These are phyloP conservation scores for Lactarius sanguifluus DNA, from an alignment of 768 basidiomycete species.

Conservation along the genomic window DNA sequence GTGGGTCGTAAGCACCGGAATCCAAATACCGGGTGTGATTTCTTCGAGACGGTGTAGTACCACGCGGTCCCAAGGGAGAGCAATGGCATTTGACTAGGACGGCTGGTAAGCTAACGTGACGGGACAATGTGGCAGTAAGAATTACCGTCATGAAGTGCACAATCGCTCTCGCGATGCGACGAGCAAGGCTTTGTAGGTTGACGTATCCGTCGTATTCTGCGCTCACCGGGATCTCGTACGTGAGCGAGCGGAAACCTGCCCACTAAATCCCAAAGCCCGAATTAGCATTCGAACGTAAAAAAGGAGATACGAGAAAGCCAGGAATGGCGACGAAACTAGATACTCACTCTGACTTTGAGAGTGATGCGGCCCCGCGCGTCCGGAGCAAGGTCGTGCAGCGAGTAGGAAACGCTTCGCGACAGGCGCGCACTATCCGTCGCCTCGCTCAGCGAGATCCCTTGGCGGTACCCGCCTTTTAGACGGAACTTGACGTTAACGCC, in stretches of 20 bases:
- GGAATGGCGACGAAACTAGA: neutral
- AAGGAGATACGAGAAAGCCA: neutral
- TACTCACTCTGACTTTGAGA: conserved; percentile 27
- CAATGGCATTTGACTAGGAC: conserved; percentile 23
- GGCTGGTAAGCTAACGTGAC: neutral
- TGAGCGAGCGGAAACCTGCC: conserved; percentile 27
- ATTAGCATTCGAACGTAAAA: neutral
- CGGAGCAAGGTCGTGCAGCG: conserved; percentile 20
- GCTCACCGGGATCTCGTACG: conserved; percentile 27
- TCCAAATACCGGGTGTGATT: conserved; percentile 22
- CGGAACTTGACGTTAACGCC: conserved; percentile 26
- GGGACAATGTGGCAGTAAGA: neutral
- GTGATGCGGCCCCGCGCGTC: conserved; percentile 22
- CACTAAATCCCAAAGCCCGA: conserved; percentile 14
- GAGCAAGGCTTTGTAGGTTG: conserved; percentile 26
- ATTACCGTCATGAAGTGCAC: conserved; percentile 29
- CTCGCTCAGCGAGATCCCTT: conserved; percentile 25
- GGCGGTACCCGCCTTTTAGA: conserved; percentile 16
- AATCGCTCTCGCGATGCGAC: conserved; percentile 27
- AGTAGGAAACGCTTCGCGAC: conserved; percentile 17
- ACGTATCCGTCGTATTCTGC: conserved; percentile 16
- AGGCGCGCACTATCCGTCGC: conserved; percentile 20
- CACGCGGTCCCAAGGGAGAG: conserved; percentile 29
- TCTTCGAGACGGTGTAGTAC: conserved; percentile 29
- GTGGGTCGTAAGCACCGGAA: conserved; percentile 24